Evolutionary conservation across 257 asterid genomes (phyloP), one percentile per base, ranked within the genome.

Genomic region (Lavandula angustifolia): DNA sequence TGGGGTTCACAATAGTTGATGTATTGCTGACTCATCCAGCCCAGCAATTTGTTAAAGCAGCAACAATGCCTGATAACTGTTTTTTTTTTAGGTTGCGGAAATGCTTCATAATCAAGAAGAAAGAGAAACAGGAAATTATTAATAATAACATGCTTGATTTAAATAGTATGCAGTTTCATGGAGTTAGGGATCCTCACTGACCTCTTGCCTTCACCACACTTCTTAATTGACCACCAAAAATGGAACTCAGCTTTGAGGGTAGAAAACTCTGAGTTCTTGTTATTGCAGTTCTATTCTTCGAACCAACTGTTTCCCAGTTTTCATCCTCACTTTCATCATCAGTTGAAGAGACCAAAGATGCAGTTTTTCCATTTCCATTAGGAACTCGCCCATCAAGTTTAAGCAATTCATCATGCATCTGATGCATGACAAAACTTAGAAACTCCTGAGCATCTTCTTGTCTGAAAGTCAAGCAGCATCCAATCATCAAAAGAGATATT

Each of bases 391-490:
- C 92, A 7, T 84, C 89, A 72, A 86, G 81, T 70, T 86, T 86
- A 41, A 86, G 92, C 84, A 88, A 80, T 76, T 88, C 96, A 74
- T 88, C 96, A 72, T 88, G 96, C 96, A 88, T 84, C 78, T 86
- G 96, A 79, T 88, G 87, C 96, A 88, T 86, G 73, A 88, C 75
- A 76, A 84, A 88, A 72, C 96, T 86, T 37, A 88, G 78, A 79
- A 88, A 88, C 81, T 88, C 96, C 76, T 88, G 96, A 42, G 94
- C 96, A 82, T 88, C 95, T 79, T 88, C 96, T 78, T 88, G 95
- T 80, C 96, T 88, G 83, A 52, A 77, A 75, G 52, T n/a, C 62
- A 70, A 56, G 56, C 62, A 65, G 68, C 64, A 52, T 37, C 70
- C 51, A 32, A 63, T 10, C 46, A 43, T 72, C 44, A 41, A 22